Conservation (phyloP, 331 rosid genomes). For the Quercus phellos region DNA sequence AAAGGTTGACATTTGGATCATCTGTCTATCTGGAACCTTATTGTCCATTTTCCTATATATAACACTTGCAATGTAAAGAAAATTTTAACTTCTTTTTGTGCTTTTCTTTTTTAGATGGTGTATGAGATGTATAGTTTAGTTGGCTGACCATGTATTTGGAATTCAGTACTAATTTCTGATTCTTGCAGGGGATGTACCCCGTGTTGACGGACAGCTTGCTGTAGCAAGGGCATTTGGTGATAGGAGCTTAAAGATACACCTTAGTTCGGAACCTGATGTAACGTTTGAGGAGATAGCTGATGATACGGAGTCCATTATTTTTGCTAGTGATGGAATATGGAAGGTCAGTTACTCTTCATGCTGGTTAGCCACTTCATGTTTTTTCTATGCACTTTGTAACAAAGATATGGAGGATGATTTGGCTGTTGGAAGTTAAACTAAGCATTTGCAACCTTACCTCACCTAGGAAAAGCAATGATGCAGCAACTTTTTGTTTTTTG, state of each 20-base stretch:
- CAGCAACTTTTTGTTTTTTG: too few species aligned
- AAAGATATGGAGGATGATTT: too few species aligned
- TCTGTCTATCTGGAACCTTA: background rate
- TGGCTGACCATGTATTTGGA: background rate
- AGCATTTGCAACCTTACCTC: too few species aligned
- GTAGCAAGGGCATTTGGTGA: slow-evolving; percentile 71
- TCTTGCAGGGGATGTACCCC: slow-evolving; percentile 56
- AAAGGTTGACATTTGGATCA: background rate
- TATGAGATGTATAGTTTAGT: background rate
- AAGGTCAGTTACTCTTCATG: slow-evolving; percentile 32
- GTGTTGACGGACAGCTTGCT: slow-evolving; percentile 61
- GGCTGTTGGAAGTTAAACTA: too few species aligned
- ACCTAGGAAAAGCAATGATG: too few species aligned
- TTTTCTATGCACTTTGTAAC: background rate
- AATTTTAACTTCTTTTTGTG: background rate
- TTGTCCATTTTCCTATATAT: background rate
- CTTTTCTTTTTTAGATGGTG: background rate
- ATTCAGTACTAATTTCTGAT: background rate
- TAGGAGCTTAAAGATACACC: slow-evolving; percentile 59
- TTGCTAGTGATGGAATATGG: slow-evolving; percentile 73
- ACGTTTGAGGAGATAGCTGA: slow-evolving; percentile 26
- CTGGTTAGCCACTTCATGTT: background rate
- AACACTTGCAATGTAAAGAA: background rate
- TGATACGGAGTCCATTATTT: slow-evolving; percentile 43
- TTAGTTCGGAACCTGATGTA: slow-evolving; percentile 62